These are phyloP conservation scores for Evernia prunastri DNA, from an alignment of 495 filamentous ascomycete species.

Conservation along the genomic window DNA sequence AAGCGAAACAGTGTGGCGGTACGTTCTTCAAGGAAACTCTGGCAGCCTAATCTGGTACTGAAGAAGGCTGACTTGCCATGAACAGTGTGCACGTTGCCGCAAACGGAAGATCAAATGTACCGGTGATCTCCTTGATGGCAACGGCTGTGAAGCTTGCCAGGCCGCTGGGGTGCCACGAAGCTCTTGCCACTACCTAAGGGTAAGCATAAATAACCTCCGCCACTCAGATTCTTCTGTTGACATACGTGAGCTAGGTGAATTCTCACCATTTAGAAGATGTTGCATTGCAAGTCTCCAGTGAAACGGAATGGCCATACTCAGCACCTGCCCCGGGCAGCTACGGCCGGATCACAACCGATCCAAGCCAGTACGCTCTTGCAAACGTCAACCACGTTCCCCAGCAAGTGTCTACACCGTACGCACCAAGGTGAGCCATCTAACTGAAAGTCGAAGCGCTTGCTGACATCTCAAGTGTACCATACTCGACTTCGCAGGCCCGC, in stretches of 20 bases:
- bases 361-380: conserved; percentile 9
- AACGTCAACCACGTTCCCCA: conserved; percentile 4
- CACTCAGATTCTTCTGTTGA: conserved; percentile 5
- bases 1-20: conserved; percentile 64
- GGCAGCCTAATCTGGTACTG: background rate
- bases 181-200: conserved; percentile 72
- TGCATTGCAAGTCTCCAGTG: conserved; percentile 1
- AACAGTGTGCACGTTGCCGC: conserved; percentile 81
- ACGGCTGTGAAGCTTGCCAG: conserved; percentile 78
- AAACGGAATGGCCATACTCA: conserved; percentile 13
- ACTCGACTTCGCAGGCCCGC: background rate
- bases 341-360: conserved; percentile 8
- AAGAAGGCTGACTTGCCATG: conserved; percentile 14
- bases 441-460: background rate
- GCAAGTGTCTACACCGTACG: background rate
- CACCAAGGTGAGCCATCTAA: conserved; percentile 2
- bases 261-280: conserved; percentile 12
- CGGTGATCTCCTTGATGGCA: conserved; percentile 69
- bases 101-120: conserved; percentile 96
- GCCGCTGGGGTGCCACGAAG: conserved; percentile 52
- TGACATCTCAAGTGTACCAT: conserved; percentile 9
- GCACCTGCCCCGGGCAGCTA: conserved; percentile 3
- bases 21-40: conserved; percentile 33
- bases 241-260: conserved; percentile 14
- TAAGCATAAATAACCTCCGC: conserved; percentile 35